Conservation (phyloP, 2,329 filamentous ascomycete genomes). For the Calonectria pteridis region DNA sequence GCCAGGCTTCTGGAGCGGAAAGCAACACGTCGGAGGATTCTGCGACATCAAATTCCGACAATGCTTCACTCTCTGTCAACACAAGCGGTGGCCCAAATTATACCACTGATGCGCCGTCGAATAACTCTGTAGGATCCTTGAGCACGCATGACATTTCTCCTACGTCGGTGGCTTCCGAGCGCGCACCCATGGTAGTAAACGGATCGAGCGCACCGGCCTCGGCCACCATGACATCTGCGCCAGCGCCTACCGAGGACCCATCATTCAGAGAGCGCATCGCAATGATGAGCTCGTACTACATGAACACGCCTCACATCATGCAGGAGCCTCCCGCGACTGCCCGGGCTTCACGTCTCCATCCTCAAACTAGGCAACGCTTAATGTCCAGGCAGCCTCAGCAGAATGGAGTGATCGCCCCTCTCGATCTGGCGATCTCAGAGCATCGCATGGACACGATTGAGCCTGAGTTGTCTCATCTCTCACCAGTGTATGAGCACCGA, state of each 20-base stretch:
- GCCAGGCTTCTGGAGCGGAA: constrained; percentile 32
- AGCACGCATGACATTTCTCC: constrained; percentile 24
- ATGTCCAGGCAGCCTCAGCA: constrained; percentile 60
- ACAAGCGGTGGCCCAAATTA: constrained; percentile 29
- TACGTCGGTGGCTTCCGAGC: constrained; percentile 39
- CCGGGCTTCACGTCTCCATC: constrained; percentile 47
- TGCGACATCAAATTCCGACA: constrained; percentile 38
- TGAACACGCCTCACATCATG: constrained; percentile 43
- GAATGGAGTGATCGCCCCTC: constrained; percentile 64
- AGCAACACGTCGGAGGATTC: constrained; percentile 40
- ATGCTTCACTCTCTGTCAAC: constrained; percentile 46
- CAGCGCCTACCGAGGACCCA: constrained; percentile 49
- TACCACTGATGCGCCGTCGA: constrained; percentile 27
- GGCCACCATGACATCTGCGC: constrained; percentile 29
- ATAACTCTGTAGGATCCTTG: constrained; percentile 14
- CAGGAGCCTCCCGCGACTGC: constrained; percentile 47
- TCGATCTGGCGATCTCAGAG: constrained; percentile 67
- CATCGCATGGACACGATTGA: constrained; percentile 52
- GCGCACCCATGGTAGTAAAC: constrained; percentile 52
- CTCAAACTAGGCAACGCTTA: constrained; percentile 52
- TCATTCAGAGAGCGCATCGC: constrained; percentile 58
- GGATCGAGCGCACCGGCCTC: constrained; percentile 44
- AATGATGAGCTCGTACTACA: constrained; percentile 53
- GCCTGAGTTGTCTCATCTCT: constrained; percentile 67
- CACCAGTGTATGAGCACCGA: constrained; percentile 80